Conservation (phyloP, 1,284 basidiomycete species). For the Cutaneotrichosporon sp. region DNA sequence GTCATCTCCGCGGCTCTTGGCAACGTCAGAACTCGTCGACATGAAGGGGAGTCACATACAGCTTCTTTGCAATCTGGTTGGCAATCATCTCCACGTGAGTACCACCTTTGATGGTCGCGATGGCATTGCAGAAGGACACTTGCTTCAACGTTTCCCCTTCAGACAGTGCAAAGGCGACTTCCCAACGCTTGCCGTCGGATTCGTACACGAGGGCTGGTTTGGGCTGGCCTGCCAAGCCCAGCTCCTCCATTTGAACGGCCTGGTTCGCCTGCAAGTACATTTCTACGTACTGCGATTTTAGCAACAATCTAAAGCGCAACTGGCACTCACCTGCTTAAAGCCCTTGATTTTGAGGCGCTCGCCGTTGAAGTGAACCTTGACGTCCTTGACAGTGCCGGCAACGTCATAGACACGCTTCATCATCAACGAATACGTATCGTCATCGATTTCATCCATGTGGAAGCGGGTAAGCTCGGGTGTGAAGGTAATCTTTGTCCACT, state of each 20-base stretch:
- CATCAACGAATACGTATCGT: slow-evolving; percentile 82
- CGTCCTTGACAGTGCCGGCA: slow-evolving; percentile 87
- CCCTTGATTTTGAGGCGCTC: slow-evolving; percentile 88
- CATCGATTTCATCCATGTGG: slow-evolving; percentile 86
- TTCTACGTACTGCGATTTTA: slow-evolving; percentile 67
- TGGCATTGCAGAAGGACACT: slow-evolving; percentile 97
- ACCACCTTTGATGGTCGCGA: slow-evolving; percentile 94
- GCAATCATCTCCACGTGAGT: slow-evolving; percentile 86
- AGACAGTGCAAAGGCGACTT: slow-evolving; percentile 90
- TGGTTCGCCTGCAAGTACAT: slow-evolving; percentile 68
- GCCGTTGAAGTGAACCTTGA: slow-evolving; percentile 92
- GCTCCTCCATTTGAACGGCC: slow-evolving; percentile 60
- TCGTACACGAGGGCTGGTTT: slow-evolving; percentile 84
- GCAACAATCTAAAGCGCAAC: neutral
- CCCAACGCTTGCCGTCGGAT: slow-evolving; percentile 73
- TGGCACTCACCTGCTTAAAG: slow-evolving; percentile 67
- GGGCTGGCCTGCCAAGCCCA: slow-evolving; percentile 58
- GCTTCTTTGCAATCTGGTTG: slow-evolving; percentile 80
- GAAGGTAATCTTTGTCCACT: slow-evolving; percentile 94
- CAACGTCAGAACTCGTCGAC: neutral
- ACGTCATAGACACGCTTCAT: slow-evolving; percentile 96
- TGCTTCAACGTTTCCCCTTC: slow-evolving; percentile 73
- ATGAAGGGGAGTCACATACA: slow-evolving; percentile 42
- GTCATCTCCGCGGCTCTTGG: slow-evolving; percentile 64
- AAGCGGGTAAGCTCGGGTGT: slow-evolving; percentile 87